phyloP scores from a whole-genome alignment of 139 green algal species.

The Chlamydomonas schloesseri region DNA sequence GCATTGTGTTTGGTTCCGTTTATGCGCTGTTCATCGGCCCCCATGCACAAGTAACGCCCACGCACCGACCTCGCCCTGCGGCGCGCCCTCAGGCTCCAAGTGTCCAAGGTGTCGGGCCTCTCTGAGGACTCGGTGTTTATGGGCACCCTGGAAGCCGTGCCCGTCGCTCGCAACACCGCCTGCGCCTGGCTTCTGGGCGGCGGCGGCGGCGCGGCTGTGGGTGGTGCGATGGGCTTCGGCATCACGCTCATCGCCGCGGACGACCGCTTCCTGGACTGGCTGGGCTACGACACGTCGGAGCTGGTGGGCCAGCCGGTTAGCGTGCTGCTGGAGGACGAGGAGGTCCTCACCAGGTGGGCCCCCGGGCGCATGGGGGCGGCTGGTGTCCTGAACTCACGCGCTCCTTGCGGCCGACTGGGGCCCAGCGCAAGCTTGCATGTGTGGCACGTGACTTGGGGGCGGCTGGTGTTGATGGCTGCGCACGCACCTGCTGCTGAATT shows the following conservation, averaged over 20 bases:
- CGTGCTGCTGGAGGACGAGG: background rate
- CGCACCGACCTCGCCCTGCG: too few relatives aligned
- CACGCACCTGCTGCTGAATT: too few relatives aligned
- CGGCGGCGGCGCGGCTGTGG: background rate
- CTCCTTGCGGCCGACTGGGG: background rate
- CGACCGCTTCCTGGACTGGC: background rate
- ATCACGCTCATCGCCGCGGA: background rate
- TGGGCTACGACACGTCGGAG: background rate
- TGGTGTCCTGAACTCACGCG: background rate
- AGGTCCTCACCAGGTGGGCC: background rate
- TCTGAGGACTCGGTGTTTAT: constrained; percentile 5
- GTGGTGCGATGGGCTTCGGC: too few relatives aligned
- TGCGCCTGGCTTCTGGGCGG: background rate
- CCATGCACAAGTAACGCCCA: too few relatives aligned
- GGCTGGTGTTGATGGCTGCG: too few relatives aligned
- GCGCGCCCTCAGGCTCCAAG: background rate
- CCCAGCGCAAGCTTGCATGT: background rate
- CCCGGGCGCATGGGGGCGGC: background rate
- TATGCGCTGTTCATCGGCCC: too few relatives aligned
- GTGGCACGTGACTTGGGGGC: too few relatives aligned
- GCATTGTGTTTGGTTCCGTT: too few relatives aligned
- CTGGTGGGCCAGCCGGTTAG: background rate
- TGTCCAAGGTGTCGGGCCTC: constrained; percentile 22
- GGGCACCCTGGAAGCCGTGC: background rate
- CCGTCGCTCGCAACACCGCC: background rate